phyloP scores from a whole-genome alignment of 2,329 filamentous ascomycete species.

The Penicillium sp. region DNA sequence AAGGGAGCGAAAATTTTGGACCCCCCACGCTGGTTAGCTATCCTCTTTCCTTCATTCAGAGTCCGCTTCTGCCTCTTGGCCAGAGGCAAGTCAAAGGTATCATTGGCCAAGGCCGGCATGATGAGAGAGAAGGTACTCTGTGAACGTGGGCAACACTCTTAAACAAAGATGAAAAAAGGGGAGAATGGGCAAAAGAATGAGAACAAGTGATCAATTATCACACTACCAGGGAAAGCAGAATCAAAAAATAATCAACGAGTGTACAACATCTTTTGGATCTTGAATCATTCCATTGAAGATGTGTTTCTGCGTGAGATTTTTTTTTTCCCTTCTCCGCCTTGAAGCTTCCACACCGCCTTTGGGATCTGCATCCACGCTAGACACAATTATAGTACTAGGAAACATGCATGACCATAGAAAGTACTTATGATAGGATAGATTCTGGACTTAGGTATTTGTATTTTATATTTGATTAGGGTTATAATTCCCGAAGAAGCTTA shows the following conservation, averaged over 20 bases:
- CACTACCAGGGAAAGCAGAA: background rate
- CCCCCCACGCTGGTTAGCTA: conserved; percentile 34
- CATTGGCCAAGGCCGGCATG: conserved; percentile 52
- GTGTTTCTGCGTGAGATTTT: background rate
- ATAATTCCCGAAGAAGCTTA: too few relatives aligned
- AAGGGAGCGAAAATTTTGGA: conserved; percentile 93
- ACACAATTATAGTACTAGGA: too few relatives aligned
- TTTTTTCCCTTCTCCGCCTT: conserved; percentile 2
- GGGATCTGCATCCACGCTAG: background rate
- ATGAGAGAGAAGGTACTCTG: background rate
- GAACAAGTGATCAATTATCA: background rate
- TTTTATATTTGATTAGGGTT: too few relatives aligned
- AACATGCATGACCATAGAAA: background rate
- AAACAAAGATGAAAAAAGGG: background rate
- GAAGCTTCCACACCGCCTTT: conserved; percentile 1
- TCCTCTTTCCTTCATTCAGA: conserved; percentile 32
- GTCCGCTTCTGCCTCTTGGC: conserved; percentile 74
- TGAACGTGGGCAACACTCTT: background rate
- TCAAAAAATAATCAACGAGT: background rate
- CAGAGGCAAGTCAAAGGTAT: conserved; percentile 60
- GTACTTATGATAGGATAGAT: background rate
- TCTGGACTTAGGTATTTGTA: too few relatives aligned
- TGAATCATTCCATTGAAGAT: background rate
- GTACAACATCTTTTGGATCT: background rate
- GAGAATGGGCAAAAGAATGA: background rate